Evolutionary conservation across 768 basidiomycete species (phyloP).

Genomic region (Suillus alpinus): DNA sequence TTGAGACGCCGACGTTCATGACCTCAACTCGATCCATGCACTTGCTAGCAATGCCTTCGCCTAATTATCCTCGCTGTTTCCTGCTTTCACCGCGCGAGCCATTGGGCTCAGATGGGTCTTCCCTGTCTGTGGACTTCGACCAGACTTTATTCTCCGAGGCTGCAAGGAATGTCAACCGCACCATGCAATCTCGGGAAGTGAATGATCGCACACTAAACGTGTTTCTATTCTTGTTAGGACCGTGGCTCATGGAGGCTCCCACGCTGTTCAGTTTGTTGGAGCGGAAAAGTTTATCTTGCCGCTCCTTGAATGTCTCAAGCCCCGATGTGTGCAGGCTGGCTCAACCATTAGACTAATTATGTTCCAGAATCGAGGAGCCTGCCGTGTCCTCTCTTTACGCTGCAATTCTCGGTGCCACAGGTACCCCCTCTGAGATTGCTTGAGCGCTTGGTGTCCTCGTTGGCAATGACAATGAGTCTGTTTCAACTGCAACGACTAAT

Average conservation of each 20-base stretch:
- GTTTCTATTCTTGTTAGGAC: constrained; percentile 71
- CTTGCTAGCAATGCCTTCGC: constrained; percentile 77
- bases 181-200: constrained; percentile 64
- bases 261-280: constrained; percentile 52
- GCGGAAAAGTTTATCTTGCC: constrained; percentile 57
- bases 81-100: constrained; percentile 36
- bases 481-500: neutral
- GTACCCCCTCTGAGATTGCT: constrained; percentile 19
- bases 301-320: constrained; percentile 41
- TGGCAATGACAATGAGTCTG: constrained; percentile 2
- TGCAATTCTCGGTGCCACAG: constrained; percentile 25
- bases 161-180: constrained; percentile 74
- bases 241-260: constrained; percentile 77
- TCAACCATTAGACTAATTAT: neutral
- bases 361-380: constrained; percentile 29
- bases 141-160: constrained; percentile 76
- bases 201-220: constrained; percentile 57
- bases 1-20: no score
- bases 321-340: constrained; percentile 33
- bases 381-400: constrained; percentile 27
- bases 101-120: constrained; percentile 16
- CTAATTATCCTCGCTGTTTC: constrained; percentile 63
- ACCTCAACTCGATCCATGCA: no score
- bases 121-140: constrained; percentile 48
- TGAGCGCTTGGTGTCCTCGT: constrained; percentile 18